Conservation (phyloP, 129 eudicot genomes). For the Helianthus annuus region DNA sequence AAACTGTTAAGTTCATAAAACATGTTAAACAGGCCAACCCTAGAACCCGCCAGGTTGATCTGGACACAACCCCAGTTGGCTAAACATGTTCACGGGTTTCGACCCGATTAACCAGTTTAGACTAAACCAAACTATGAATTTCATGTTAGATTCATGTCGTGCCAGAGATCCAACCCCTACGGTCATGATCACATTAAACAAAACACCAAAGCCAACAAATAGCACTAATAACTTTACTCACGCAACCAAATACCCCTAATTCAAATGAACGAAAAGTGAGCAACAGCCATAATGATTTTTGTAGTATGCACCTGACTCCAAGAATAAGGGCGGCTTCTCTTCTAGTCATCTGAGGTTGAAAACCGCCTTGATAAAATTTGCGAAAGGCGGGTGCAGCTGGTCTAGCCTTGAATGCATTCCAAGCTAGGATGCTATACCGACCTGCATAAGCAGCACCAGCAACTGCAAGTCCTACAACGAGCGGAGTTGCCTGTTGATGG, state of each 20-base stretch:
- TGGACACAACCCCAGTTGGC: no score
- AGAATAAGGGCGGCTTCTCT: constrained; percentile 95
- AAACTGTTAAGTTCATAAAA: no score
- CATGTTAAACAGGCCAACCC: no score
- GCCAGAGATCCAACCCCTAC: no score
- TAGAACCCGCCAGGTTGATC: no score
- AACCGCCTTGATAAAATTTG: constrained; percentile 87
- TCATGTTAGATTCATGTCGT: no score
- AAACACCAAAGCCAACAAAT: not conserved
- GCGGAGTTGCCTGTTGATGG: constrained; percentile 52
- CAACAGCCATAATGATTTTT: not conserved
- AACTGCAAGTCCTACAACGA: constrained; percentile 68
- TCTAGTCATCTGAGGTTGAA: constrained; percentile 80
- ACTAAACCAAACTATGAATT: no score
- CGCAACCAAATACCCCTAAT: not conserved
- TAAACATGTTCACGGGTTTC: no score
- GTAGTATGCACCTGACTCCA: constrained; percentile 64
- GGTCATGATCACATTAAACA: not conserved
- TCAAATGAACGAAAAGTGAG: not conserved
- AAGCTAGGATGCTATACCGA: constrained; percentile 69
- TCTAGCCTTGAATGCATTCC: constrained; percentile 87
- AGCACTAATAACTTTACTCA: not conserved
- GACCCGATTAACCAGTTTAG: no score
- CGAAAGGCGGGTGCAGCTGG: constrained; percentile 69
- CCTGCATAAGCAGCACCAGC: constrained; percentile 81